Percentiles rank a stretch among this genome's conserved stretches.
These are phyloP conservation scores for Trichoderma koningiopsis DNA, from an alignment of 2,329 filamentous ascomycete species.

Conservation along the genomic window DNA sequence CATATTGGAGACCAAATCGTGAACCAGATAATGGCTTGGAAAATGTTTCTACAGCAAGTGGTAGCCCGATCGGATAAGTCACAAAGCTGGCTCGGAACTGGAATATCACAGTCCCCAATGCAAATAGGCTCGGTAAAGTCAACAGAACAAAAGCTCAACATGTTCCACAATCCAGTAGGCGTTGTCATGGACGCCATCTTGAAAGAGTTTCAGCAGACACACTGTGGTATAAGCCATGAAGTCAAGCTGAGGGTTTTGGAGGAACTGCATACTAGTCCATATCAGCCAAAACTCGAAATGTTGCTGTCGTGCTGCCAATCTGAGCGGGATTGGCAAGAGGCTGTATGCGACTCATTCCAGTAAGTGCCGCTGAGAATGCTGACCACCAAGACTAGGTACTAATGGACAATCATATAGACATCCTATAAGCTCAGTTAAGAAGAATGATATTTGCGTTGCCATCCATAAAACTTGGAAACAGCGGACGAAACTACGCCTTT, in stretches of 20 bases:
- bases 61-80: not conserved
- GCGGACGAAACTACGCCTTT: constrained; percentile 19
- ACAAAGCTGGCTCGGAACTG: not conserved
- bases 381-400: not conserved
- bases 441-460: constrained; percentile 14
- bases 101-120: not conserved
- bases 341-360: constrained; percentile 14
- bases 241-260: constrained; percentile 21
- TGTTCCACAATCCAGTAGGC: constrained; percentile 9
- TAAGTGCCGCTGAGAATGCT: not conserved
- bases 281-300: constrained; percentile 11
- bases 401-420: not conserved
- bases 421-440: not conserved
- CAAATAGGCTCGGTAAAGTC: too few relatives aligned
- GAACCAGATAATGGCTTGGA: not conserved
- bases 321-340: constrained; percentile 22
- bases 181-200: constrained; percentile 18
- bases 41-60: not conserved
- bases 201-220: constrained; percentile 19
- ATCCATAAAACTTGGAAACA: constrained; percentile 16
- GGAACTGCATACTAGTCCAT: not conserved
- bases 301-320: constrained; percentile 23
- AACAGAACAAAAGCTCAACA: not conserved
- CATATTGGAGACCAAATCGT: not conserved
- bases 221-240: constrained; percentile 14